Conservation (phyloP, 163 green algal genomes). For the Scenedesmus sp. region DNA sequence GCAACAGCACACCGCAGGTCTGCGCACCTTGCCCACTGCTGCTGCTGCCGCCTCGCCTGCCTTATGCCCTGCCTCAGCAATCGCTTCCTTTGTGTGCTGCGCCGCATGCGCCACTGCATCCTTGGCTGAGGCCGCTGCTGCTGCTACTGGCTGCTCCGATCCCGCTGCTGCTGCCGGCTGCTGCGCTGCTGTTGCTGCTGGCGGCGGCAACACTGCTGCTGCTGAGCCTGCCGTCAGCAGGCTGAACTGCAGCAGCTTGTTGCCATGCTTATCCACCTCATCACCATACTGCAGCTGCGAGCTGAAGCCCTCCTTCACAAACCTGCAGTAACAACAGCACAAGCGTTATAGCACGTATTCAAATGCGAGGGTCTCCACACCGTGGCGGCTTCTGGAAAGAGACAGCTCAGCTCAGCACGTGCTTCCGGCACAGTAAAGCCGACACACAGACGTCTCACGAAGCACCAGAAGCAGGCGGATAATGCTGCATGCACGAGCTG, state of each 20-base stretch:
- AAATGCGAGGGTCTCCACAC: not conserved
- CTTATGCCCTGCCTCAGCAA: not conserved
- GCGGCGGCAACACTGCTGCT: not conserved
- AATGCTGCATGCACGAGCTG: too few species aligned
- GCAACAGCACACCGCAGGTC: not conserved
- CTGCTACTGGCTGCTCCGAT: not conserved
- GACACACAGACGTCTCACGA: too few species aligned
- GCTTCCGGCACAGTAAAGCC: too few species aligned
- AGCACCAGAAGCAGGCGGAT: too few species aligned
- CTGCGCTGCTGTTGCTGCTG: not conserved
- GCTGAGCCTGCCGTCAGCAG: not conserved
- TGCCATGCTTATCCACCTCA: not conserved
- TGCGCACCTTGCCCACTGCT: slow-evolving; percentile 3
- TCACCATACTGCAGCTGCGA: not conserved
- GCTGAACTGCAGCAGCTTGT: slow-evolving; percentile 12
- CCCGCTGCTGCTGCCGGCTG: not conserved
- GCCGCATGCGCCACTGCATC: not conserved
- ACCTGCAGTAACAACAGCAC: not conserved
- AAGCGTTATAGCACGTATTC: not conserved
- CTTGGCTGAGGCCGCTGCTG: not conserved
- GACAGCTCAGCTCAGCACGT: not conserved
- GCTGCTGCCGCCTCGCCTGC: not conserved
- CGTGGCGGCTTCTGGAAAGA: not conserved
- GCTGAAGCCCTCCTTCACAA: not conserved
- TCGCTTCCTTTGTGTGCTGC: not conserved